phyloP scores from a whole-genome alignment of 176 grass and related monocot genomes.

The barley (Hordeum vulgare) region MorexV3_pseudomolecules_assembly NC_058519.1:11462217-11462716 shows the following conservation, averaged over 20 bases:
- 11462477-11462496: neutral
- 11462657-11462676: neutral
- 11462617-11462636: too few species aligned
- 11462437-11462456: neutral
- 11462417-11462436: slow-evolving; percentile 17
- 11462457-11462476: neutral
- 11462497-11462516: neutral
- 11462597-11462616: neutral
- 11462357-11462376: neutral
- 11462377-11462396: neutral
- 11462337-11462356: neutral
- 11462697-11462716: too few species aligned
- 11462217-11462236: neutral
- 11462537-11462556: too few species aligned
- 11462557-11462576: neutral
- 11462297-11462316: neutral
- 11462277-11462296: neutral
- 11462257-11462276: neutral
- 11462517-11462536: neutral
- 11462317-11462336: neutral
- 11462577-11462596: neutral
- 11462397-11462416: neutral
- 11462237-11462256: neutral
- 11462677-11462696: neutral
- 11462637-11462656: neutral